These are phyloP conservation scores for Paecilomyces sp. DNA, from an alignment of 2,329 filamentous ascomycete genomes.

Conservation along the genomic window DNA sequence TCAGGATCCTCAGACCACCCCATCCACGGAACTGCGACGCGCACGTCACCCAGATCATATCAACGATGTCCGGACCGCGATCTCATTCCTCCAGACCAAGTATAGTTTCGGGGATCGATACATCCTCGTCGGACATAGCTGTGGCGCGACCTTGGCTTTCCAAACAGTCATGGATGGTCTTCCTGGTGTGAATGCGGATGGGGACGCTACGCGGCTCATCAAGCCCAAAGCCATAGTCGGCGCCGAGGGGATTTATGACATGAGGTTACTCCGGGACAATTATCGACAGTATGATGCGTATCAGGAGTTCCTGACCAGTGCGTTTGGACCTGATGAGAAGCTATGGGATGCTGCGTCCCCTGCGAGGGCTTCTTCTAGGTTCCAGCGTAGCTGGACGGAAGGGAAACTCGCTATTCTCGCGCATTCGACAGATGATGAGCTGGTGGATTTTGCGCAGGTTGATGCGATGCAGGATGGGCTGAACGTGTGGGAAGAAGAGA, in stretches of 20 bases:
- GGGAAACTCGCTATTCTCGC: slow-evolving; percentile 33
- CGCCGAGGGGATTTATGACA: slow-evolving; percentile 40
- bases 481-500: slow-evolving; percentile 42
- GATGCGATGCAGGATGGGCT: slow-evolving; percentile 44
- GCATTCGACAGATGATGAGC: slow-evolving; percentile 33
- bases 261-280: slow-evolving; percentile 27
- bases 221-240: slow-evolving; percentile 34
- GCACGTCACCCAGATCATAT: slow-evolving; percentile 40
- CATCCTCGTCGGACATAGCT: slow-evolving; percentile 40
- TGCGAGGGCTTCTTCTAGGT: slow-evolving; percentile 21
- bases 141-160: slow-evolving; percentile 40
- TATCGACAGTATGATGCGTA: slow-evolving; percentile 26
- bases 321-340: slow-evolving; percentile 32
- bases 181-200: slow-evolving; percentile 2
- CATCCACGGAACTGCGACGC: slow-evolving; percentile 20
- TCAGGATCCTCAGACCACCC: slow-evolving; percentile 23
- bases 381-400: slow-evolving; percentile 25
- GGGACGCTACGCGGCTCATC: slow-evolving; percentile 8
- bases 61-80: slow-evolving; percentile 32
- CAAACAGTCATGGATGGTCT: slow-evolving; percentile 33
- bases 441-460: slow-evolving; percentile 32
- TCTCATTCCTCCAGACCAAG: slow-evolving; percentile 33
- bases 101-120: slow-evolving; percentile 34
- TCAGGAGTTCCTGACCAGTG: slow-evolving; percentile 33
- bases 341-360: slow-evolving; percentile 35